phyloP scores from a whole-genome alignment of 345 rosid genomes.

The Raphanus raphanistrum region DNA sequence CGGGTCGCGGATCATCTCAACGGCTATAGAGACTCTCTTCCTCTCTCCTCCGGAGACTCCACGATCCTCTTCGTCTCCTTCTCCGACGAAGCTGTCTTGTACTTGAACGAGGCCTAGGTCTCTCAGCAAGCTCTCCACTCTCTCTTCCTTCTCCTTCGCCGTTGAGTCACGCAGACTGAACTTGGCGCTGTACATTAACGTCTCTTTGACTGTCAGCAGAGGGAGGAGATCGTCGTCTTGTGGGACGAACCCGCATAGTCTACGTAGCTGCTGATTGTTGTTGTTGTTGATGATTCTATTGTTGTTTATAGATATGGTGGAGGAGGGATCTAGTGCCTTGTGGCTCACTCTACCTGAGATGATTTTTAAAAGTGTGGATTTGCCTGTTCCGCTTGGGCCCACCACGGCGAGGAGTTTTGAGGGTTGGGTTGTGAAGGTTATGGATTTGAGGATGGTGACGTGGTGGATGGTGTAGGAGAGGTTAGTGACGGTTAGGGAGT shows the following conservation, averaged over 20 bases:
- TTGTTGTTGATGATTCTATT: constrained; percentile 43
- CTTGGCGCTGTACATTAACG: constrained; percentile 73
- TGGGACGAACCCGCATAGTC: constrained; percentile 77
- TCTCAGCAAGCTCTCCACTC: constrained; percentile 63
- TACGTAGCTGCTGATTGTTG: constrained; percentile 47
- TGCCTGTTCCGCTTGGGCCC: constrained; percentile 88
- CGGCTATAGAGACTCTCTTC: constrained; percentile 80
- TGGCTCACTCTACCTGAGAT: constrained; percentile 71
- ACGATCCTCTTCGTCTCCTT: constrained; percentile 67
- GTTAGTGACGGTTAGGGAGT: constrained; percentile 44
- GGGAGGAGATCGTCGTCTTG: constrained; percentile 84
- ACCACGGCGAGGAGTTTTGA: constrained; percentile 74
- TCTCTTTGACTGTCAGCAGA: constrained; percentile 79
- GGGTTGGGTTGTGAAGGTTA: constrained; percentile 60
- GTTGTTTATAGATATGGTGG: constrained; percentile 48
- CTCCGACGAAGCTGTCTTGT: constrained; percentile 56
- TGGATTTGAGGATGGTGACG: constrained; percentile 58
- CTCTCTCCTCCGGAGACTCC: constrained; percentile 88
- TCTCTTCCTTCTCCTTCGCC: constrained; percentile 52
- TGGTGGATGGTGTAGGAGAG: constrained; percentile 69
- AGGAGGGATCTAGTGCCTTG: constrained; percentile 49
- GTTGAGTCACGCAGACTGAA: constrained; percentile 63
- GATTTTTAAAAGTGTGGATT: constrained; percentile 72
- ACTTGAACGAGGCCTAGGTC: constrained; percentile 63
- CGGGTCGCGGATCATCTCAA: constrained; percentile 84